Conservation (phyloP, 352 stramenopile genomes). For the Aphanomyces astaci region DNA sequence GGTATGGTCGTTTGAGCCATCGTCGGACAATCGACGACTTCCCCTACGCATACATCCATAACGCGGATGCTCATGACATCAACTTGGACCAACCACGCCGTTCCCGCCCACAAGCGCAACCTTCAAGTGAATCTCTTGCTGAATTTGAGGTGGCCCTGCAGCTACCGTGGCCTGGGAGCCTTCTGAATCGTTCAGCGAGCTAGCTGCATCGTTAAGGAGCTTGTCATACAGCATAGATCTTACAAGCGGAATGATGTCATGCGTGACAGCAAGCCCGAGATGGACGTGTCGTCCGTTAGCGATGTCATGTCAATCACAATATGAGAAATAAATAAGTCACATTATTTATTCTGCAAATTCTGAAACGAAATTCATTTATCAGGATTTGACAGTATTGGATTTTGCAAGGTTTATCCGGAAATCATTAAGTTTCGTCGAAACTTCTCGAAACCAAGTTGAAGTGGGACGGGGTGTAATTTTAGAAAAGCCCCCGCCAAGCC, state of each 20-base stretch:
- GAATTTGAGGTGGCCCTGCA: slow-evolving; percentile 19
- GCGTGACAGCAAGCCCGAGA: slow-evolving; percentile 39
- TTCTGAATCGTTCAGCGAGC: slow-evolving; percentile 19
- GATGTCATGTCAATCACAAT: background rate
- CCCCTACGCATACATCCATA: slow-evolving; percentile 32
- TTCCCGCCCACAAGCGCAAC: slow-evolving; percentile 71
- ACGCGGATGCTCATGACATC: background rate
- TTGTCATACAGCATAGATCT: background rate
- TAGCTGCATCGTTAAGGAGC: background rate
- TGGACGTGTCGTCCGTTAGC: background rate
- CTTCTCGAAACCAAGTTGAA: slow-evolving; percentile 21
- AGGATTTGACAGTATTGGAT: too few species aligned
- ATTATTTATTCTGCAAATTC: too few species aligned
- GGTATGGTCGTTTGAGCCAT: slow-evolving; percentile 68
- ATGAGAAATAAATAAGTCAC: too few species aligned
- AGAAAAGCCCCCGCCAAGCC: slow-evolving; percentile 1
- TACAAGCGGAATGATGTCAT: slow-evolving; percentile 24
- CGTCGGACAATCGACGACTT: slow-evolving; percentile 76
- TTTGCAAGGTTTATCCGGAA: slow-evolving; percentile 20
- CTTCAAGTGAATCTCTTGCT: slow-evolving; percentile 50
- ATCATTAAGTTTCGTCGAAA: slow-evolving; percentile 20
- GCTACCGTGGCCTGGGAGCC: slow-evolving; percentile 25
- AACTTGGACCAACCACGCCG: slow-evolving; percentile 34
- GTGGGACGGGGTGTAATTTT: background rate
- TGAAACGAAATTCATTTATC: too few species aligned